A percentile compares a stretch with the other conserved stretches of the same genome.
Conservation (phyloP, 192 early-diverging fungal species). For the Coemansia sp. region DNA sequence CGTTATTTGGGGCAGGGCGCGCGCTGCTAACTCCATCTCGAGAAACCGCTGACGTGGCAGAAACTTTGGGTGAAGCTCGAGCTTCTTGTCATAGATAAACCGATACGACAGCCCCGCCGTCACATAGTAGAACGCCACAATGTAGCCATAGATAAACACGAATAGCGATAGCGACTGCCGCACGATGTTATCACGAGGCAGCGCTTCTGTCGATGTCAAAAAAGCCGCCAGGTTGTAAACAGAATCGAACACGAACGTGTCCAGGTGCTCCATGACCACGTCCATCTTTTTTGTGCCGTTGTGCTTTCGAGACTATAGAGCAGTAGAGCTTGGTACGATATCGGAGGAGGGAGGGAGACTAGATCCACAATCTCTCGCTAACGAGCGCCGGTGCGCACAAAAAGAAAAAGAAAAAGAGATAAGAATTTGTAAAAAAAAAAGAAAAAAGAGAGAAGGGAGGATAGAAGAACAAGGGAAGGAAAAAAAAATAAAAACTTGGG, state of each 20-base stretch:
- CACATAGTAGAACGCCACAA: conserved; percentile 76
- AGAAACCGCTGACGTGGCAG: conserved; percentile 84
- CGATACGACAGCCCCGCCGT: conserved; percentile 77
- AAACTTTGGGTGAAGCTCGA: conserved; percentile 92
- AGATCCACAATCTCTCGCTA: not conserved
- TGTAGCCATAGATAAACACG: conserved; percentile 69
- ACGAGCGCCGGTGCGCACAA: not conserved
- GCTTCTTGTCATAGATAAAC: conserved; percentile 83
- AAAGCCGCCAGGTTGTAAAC: conserved; percentile 57
- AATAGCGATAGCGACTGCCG: conserved; percentile 77
- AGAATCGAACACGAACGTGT: conserved; percentile 63
- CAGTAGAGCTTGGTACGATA: not conserved
- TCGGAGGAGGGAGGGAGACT: not conserved
- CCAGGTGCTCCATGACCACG: conserved; percentile 59
- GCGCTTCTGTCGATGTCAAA: conserved; percentile 43
- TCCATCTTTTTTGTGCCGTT: too few relatives aligned
- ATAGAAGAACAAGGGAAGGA: not conserved
- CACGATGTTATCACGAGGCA: conserved; percentile 60
- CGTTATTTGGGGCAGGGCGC: conserved; percentile 78
- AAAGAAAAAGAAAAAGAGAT: conserved; percentile 8
- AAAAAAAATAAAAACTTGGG: not conserved
- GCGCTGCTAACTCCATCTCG: conserved; percentile 79
- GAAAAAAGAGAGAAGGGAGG: not conserved
- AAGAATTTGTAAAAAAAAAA: conserved; percentile 10
- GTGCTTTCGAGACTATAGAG: not conserved